These are phyloP conservation scores for Leccinum griseonigrum DNA, from an alignment of 1,284 basidiomycete genomes.

Conservation along the genomic window DNA sequence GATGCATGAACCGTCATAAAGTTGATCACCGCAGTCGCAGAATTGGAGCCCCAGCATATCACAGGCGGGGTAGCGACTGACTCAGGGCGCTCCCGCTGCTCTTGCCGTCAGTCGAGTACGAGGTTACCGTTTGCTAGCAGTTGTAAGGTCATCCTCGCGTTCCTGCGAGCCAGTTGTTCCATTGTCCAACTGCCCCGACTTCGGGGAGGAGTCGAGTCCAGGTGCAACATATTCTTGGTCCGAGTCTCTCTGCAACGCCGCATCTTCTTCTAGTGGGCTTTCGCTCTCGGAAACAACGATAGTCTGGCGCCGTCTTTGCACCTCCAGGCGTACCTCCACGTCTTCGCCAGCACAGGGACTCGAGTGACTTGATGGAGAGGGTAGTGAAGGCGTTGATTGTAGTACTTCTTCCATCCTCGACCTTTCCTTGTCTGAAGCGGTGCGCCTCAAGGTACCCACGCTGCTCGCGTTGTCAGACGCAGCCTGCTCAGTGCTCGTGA, in stretches of 20 bases:
- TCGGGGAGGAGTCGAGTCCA: neutral
- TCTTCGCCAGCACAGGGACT: slow-evolving; percentile 5
- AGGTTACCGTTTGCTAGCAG: neutral
- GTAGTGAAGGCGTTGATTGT: slow-evolving; percentile 4
- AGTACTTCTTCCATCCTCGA: slow-evolving; percentile 28
- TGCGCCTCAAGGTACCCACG: slow-evolving; percentile 9
- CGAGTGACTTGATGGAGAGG: slow-evolving; percentile 5
- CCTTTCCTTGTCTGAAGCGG: slow-evolving; percentile 27
- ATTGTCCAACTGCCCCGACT: neutral
- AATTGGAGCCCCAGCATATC: neutral
- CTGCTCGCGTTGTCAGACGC: neutral
- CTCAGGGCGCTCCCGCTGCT: neutral
- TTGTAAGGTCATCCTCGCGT: neutral
- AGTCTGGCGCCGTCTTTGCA: neutral
- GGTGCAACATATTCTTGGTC: neutral
- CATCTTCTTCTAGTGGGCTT: neutral
- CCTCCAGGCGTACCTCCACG: neutral
- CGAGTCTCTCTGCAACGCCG: neutral
- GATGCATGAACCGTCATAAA: neutral
- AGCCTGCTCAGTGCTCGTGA: slow-evolving; percentile 3
- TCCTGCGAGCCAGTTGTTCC: neutral
- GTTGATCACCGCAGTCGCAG: neutral
- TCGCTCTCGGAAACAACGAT: neutral
- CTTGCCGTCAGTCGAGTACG: neutral
- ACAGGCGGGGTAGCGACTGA: slow-evolving; percentile 3